Conservation (phyloP, 768 basidiomycete genomes). For the Collybia sordida region DNA sequence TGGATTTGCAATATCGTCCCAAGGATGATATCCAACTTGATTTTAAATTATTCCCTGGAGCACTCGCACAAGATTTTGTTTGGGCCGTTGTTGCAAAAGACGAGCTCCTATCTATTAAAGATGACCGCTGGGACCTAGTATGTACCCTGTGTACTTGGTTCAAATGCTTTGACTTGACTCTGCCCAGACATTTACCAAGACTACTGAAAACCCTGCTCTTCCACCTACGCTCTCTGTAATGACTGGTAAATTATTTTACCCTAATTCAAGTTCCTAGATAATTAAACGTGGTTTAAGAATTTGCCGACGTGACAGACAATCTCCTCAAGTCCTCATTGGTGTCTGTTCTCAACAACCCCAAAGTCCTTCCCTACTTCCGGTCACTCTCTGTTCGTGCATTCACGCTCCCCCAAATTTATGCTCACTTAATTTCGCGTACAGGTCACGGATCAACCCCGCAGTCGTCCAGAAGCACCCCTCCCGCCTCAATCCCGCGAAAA, state of each 20-base stretch:
- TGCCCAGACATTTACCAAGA: slow-evolving; percentile 77
- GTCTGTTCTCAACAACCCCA: slow-evolving; percentile 61
- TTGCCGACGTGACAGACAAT: slow-evolving; percentile 80
- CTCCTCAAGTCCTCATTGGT: slow-evolving; percentile 64
- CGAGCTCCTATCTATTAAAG: slow-evolving; percentile 66
- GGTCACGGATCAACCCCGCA: slow-evolving; percentile 85
- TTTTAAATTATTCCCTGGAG: slow-evolving; percentile 62
- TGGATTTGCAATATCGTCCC: slow-evolving; percentile 76
- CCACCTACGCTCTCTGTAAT: slow-evolving; percentile 69
- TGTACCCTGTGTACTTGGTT: slow-evolving; percentile 25
- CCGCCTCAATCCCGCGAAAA: slow-evolving; percentile 57
- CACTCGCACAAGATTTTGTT: slow-evolving; percentile 63
- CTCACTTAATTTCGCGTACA: slow-evolving; percentile 20
- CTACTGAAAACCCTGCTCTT: slow-evolving; percentile 61
- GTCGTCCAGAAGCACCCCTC: slow-evolving; percentile 57
- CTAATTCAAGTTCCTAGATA: neutral
- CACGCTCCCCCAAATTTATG: slow-evolving; percentile 3
- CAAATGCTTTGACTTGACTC: neutral
- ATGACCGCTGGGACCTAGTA: slow-evolving; percentile 85
- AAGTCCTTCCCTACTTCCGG: slow-evolving; percentile 74
- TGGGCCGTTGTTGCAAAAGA: slow-evolving; percentile 85
- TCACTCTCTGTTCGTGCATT: slow-evolving; percentile 67
- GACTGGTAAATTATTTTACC: slow-evolving; percentile 49
- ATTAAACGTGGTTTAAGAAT: slow-evolving; percentile 47
- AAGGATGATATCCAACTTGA: slow-evolving; percentile 75